phyloP scores from a whole-genome alignment of 805 yeast species.

The Danielia oregonensis region DNA sequence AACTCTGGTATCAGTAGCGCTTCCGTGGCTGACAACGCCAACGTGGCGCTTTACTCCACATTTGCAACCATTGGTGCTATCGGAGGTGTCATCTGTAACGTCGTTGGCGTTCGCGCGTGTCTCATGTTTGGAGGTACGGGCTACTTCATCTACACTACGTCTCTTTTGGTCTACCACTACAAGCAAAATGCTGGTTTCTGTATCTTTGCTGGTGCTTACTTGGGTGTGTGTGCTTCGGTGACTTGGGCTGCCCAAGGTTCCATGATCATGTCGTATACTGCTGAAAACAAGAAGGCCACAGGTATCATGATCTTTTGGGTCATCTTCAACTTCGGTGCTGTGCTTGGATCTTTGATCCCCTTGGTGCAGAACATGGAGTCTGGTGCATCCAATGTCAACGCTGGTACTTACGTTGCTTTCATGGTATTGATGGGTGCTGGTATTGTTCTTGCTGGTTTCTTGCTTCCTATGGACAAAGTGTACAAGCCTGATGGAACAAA shows the following conservation, averaged over 20 bases:
- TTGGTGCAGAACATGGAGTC: conserved; percentile 48
- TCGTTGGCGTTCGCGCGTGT: conserved; percentile 42
- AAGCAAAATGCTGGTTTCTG: conserved; percentile 47
- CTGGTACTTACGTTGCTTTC: conserved; percentile 54
- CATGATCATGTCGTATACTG: conserved; percentile 54
- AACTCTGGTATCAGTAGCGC: conserved; percentile 41
- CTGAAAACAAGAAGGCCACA: conserved; percentile 49
- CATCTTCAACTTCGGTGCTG: conserved; percentile 60
- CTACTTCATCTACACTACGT: conserved; percentile 50
- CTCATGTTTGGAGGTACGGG: conserved; percentile 53
- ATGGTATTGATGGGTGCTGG: conserved; percentile 50
- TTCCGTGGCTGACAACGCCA: conserved; percentile 43
- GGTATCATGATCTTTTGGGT: conserved; percentile 57
- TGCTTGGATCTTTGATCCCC: conserved; percentile 57
- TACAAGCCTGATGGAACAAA: conserved; percentile 47
- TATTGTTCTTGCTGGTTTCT: conserved; percentile 36
- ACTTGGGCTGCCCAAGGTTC: conserved; percentile 61
- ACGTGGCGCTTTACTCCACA: conserved; percentile 50
- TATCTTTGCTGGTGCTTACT: conserved; percentile 53
- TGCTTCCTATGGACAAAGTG: conserved; percentile 50
- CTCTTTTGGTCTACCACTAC: conserved; percentile 47
- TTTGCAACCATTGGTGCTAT: conserved; percentile 58
- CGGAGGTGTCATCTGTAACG: conserved; percentile 52
- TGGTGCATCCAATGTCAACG: conserved; percentile 29
- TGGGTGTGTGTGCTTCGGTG: conserved; percentile 53